These are phyloP conservation scores for Colletotrichum tanaceti DNA, from an alignment of 2,329 filamentous ascomycete genomes.

Conservation along the genomic window DNA sequence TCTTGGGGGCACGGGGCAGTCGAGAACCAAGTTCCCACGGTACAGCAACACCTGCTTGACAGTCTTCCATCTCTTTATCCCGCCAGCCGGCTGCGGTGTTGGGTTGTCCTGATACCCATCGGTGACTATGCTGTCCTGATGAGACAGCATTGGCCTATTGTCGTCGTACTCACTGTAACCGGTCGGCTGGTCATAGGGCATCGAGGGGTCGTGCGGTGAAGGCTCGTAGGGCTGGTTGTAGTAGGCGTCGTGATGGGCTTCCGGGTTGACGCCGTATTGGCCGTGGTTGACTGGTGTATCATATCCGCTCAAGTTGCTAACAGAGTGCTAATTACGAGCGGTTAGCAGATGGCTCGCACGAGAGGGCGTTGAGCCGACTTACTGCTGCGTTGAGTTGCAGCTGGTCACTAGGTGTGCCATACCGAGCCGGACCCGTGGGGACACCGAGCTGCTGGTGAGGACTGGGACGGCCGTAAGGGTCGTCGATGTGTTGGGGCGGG, in stretches of 20 bases:
- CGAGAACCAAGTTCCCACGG: conserved; percentile 94
- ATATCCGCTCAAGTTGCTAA: conserved; percentile 58
- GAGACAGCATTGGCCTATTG: conserved; percentile 79
- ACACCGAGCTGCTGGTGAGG: conserved; percentile 30
- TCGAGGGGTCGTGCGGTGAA: conserved; percentile 65
- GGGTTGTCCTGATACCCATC: conserved; percentile 61
- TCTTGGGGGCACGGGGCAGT: conserved; percentile 92
- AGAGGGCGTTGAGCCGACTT: conserved; percentile 53
- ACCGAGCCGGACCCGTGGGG: conserved; percentile 49
- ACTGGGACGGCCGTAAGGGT: conserved; percentile 71
- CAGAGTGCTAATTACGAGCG: conserved; percentile 58
- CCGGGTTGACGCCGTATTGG: conserved; percentile 82
- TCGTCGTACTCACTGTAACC: conserved; percentile 70
- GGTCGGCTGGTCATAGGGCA: conserved; percentile 58
- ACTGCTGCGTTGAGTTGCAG: conserved; percentile 88
- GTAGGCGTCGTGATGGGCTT: conserved; percentile 89
- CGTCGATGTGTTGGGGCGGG: conserved; percentile 66
- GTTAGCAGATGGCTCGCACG: conserved; percentile 3
- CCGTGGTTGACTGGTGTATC: conserved; percentile 62
- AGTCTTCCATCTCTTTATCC: conserved; percentile 93
- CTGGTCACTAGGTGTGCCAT: conserved; percentile 75
- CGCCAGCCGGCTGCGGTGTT: conserved; percentile 60
- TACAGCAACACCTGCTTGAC: conserved; percentile 98
- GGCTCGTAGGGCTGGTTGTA: conserved; percentile 86
- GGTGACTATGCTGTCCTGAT: conserved; percentile 63